These are phyloP conservation scores for Ceratocystis colombiana DNA, from an alignment of 2,329 filamentous ascomycete species.

Conservation along the genomic window DNA sequence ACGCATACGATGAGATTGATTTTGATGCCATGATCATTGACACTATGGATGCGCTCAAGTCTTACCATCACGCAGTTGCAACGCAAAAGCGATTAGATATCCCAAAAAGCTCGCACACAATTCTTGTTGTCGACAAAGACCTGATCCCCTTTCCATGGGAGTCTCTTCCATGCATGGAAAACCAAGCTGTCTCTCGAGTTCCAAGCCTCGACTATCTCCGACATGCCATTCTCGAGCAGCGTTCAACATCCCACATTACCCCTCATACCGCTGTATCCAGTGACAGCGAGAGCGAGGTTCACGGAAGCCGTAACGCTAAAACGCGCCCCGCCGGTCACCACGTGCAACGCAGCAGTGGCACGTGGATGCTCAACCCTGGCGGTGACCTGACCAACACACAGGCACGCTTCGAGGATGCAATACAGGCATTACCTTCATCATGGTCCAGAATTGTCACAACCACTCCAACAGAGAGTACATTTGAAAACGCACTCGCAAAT, in stretches of 20 bases:
- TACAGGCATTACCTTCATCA: conserved; percentile 47
- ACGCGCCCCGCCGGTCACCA: conserved; percentile 38
- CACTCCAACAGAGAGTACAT: conserved; percentile 65
- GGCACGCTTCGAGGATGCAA: conserved; percentile 52
- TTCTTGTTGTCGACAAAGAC: conserved; percentile 83
- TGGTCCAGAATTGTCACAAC: conserved; percentile 63
- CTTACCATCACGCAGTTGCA: conserved; percentile 54
- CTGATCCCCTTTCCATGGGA: conserved; percentile 94
- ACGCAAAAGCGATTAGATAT: conserved; percentile 29
- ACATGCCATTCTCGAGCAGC: conserved; percentile 55
- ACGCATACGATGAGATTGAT: conserved; percentile 96
- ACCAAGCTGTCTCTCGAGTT: conserved; percentile 70
- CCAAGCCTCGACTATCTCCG: conserved; percentile 77
- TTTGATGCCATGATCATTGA: conserved; percentile 87
- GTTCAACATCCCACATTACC: conserved; percentile 27
- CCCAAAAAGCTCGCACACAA: conserved; percentile 54
- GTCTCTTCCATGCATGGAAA: conserved; percentile 75
- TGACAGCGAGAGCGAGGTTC: conserved; percentile 20
- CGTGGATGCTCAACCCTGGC: conserved; percentile 83
- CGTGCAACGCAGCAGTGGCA: conserved; percentile 47
- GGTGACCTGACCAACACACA: conserved; percentile 75
- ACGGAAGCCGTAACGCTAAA: conserved; percentile 29
- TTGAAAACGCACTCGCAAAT: conserved; percentile 54
- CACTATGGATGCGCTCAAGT: conserved; percentile 69
- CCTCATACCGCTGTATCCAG: background rate